Evolutionary conservation across 805 yeast genomes (phyloP).

Genomic region (Isabelozyma rhagii): DNA sequence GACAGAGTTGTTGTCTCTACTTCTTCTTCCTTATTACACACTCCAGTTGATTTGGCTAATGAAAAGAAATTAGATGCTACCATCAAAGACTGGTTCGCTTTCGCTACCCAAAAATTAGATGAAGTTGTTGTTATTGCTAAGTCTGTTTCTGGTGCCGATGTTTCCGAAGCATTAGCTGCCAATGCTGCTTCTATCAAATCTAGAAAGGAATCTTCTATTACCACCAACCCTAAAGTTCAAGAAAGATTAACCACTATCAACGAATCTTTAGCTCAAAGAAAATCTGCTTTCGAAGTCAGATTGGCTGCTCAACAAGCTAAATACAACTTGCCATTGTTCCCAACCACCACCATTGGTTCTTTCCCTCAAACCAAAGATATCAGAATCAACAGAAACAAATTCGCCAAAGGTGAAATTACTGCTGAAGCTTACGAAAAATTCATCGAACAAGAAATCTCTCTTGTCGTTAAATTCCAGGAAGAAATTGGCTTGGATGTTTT

Average conservation of each 20-base stretch:
- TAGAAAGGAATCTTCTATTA: constrained; percentile 81
- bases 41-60: constrained; percentile 93
- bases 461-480: constrained; percentile 98
- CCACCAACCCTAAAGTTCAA: constrained; percentile 89
- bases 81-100: constrained; percentile 97
- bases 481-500: constrained; percentile 96
- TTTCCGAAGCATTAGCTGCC: constrained; percentile 71
- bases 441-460: constrained; percentile 95
- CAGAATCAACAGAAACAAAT: constrained; percentile 97
- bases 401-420: constrained; percentile 93
- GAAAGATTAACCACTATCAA: constrained; percentile 77
- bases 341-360: constrained; percentile 99
- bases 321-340: constrained; percentile 96
- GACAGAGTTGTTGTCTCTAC: constrained; percentile 89
- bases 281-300: constrained; percentile 82
- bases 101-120: constrained; percentile 91
- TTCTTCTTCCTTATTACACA: constrained; percentile 95
- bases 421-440: constrained; percentile 94
- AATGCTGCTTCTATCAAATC: constrained; percentile 84
- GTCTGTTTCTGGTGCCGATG: constrained; percentile 81
- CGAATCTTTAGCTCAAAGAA: constrained; percentile 77
- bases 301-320: constrained; percentile 79
- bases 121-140: constrained; percentile 92
- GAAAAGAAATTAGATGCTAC: constrained; percentile 89
- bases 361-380: constrained; percentile 99